Base-by-base conservation (phyloP, 1,139 yeast species). In the Meyerozyma smithsonii region DNA sequence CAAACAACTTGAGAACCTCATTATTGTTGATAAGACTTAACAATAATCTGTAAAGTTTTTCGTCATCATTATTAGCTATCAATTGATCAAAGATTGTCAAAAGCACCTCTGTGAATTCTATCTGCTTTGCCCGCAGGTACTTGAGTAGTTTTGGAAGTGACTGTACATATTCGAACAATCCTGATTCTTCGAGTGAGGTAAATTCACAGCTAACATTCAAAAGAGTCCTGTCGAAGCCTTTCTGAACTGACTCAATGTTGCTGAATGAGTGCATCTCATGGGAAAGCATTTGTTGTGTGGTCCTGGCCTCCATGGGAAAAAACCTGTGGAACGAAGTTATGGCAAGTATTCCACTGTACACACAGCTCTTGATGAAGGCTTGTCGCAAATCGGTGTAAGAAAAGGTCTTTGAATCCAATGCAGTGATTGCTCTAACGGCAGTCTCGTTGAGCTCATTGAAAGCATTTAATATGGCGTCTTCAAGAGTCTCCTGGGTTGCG, bases 331-430 rank as follows among this genome's bases (percentile, higher is more conserved):
- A 68, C 8, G 74, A 55, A 12, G 64, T 61, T 2, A 66, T 60
- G 2, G 74, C 66, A 15, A 78, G 63, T n/a, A 59, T 38, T 36
- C 59, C 56, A 42, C 61, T 57, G 42, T 56, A 55, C 8, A 64
- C 54, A 45, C 83, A 70, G 12, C 77, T 67, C 47, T 74, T 76
- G 16, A 81, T 55, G 42, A 84, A 79, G 15, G 70, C 75, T 45
- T 77, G 81, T 37, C 84, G 69, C 3, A 80, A 63, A 49, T 77
- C 82, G 47, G 69, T 76, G 41, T 60, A 57, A 26, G 67, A 49
- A 34, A 41, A 18, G 7, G 42, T 42, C 2, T 49, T 49, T 14
- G 47, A 37, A 3, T 21, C 37, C 23, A 46, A 37, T 8, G 42
- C 39, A 16, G 44, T 41, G 8, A 53, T 34, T 4, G 41, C 36